phyloP scores from a whole-genome alignment of 768 basidiomycete species.

The Pulveroboletus sp. region DNA sequence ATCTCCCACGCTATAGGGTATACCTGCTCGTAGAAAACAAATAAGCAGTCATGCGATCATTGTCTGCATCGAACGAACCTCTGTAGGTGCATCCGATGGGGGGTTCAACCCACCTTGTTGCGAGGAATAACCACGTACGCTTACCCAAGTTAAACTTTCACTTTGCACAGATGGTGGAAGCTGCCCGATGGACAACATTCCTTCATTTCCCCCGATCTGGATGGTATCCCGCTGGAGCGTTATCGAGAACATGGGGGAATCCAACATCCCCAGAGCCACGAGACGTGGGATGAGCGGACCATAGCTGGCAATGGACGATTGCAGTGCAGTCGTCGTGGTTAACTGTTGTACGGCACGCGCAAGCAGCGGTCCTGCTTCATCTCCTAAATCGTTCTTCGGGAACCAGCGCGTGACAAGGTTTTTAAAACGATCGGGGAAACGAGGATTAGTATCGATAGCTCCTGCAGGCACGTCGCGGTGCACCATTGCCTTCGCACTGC shows the following conservation, averaged over 20 bases:
- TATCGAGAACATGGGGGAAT: constrained; percentile 48
- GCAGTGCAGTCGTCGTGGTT: constrained; percentile 24
- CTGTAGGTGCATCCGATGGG: constrained; percentile 51
- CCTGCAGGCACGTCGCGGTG: constrained; percentile 1
- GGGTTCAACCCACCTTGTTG: constrained; percentile 51
- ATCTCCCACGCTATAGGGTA: constrained; percentile 74
- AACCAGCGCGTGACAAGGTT: constrained; percentile 21
- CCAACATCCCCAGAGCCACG: constrained; percentile 33
- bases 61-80: constrained; percentile 39
- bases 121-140: constrained; percentile 50
- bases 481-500: neutral
- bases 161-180: constrained; percentile 48
- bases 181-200: constrained; percentile 61
- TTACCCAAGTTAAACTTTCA: constrained; percentile 59
- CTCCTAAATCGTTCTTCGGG: constrained; percentile 1
- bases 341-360: constrained; percentile 6
- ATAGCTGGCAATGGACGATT: constrained; percentile 39
- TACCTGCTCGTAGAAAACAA: constrained; percentile 28
- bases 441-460: neutral
- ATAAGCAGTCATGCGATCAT: constrained; percentile 2
- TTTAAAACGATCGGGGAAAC: constrained; percentile 2
- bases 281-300: constrained; percentile 48
- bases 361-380: neutral
- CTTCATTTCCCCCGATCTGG: constrained; percentile 64
- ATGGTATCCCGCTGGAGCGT: constrained; percentile 66